Conservation (phyloP, 345 rosid species). For the Angophora floribunda region DNA sequence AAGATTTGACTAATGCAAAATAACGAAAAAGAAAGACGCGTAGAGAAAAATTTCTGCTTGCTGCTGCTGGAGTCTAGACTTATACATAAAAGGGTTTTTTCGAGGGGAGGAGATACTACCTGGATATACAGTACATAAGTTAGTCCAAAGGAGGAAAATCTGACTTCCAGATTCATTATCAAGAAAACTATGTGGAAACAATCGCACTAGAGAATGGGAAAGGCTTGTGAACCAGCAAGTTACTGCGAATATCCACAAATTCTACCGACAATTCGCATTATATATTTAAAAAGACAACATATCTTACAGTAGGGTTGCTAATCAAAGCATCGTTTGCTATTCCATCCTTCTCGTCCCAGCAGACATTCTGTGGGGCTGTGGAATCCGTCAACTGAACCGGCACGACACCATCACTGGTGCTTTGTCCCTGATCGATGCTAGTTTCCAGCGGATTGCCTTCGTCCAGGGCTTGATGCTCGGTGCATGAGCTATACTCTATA, state of each 20-base stretch:
- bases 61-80: neutral
- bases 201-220: neutral
- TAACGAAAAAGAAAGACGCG: neutral
- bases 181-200: neutral
- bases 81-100: neutral
- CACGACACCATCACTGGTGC: constrained; percentile 2
- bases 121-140: neutral
- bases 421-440: neutral
- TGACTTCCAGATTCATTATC: neutral
- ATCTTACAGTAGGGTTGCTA: constrained; percentile 5
- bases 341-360: neutral
- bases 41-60: neutral
- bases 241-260: neutral
- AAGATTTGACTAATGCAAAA: neutral
- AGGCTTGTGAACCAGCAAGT: neutral
- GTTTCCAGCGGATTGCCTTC: neutral
- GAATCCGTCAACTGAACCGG: neutral
- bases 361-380: neutral
- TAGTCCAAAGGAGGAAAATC: neutral
- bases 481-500: constrained; percentile 1
- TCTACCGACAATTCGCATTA: neutral
- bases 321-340: neutral
- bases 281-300: neutral
- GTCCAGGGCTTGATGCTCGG: neutral
- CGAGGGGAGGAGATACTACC: neutral